Percentiles rank a stretch among this genome's conserved stretches.
phyloP scores from a whole-genome alignment of 2,329 filamentous ascomycete genomes.

The Colletotrichum karsti region DNA sequence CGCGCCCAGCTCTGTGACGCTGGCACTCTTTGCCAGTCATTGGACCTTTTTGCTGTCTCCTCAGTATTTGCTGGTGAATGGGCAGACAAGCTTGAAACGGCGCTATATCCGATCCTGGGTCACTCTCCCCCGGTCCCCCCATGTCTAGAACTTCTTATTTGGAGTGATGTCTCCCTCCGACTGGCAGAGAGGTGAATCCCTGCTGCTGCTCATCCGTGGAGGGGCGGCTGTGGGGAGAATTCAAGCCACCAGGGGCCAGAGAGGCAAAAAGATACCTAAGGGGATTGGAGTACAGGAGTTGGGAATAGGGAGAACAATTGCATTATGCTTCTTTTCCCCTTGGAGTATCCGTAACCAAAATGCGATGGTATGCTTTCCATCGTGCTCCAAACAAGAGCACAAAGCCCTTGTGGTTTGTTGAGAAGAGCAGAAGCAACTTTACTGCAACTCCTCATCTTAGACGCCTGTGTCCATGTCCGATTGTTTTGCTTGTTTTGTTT shows the following conservation, averaged over 20 bases:
- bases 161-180: neutral
- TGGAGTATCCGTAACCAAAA: neutral
- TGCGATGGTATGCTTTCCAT: neutral
- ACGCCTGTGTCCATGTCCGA: too few relatives aligned
- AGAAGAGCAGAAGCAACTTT: neutral
- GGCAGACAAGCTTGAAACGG: constrained; percentile 22
- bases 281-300: neutral
- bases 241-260: neutral
- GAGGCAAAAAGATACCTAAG: neutral
- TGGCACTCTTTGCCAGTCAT: neutral
- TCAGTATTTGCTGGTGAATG: constrained; percentile 12
- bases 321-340: neutral
- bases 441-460: too few relatives aligned
- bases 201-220: constrained; percentile 22
- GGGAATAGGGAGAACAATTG: constrained; percentile 5
- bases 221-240: constrained; percentile 19
- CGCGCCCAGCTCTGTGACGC: constrained; percentile 7
- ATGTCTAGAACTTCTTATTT: neutral
- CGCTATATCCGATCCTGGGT: constrained; percentile 24
- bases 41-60: neutral
- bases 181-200: constrained; percentile 7
- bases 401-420: neutral
- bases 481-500: neutral
- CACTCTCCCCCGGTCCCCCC: neutral
- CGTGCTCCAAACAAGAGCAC: constrained; percentile 1